Base-by-base conservation (phyloP, 23 red algal genomes). In the Gracilaria caudata region DNA sequence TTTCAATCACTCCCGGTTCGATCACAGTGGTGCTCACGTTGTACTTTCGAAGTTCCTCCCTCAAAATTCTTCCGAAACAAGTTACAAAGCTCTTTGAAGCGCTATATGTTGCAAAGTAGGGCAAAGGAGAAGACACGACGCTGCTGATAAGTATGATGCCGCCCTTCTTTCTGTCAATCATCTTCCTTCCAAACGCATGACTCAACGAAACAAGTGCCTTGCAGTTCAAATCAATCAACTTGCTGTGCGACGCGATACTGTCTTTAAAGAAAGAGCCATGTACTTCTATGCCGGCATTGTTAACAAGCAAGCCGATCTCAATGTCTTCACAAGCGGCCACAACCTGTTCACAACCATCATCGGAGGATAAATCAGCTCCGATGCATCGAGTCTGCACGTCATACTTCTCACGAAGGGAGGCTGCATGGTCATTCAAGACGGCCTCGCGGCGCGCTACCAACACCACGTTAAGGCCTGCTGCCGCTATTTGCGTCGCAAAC, bases 401-500 rank as follows among this genome's bases (percentile, higher is more conserved):
- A 35, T 76, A 43, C 29, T 56, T 6, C 28, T 57, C 34, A 25
- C 35, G 26, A 24, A 88, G 30, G 4, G 78, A 58, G 28, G 71
- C 46, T 23, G 88, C 86, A 10, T 88, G 35, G 2, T 65, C 32
- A 35, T 73, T 38, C 13, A 98, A 61, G 25, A 81, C 66, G 19
- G 93, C 70, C 28, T 58, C 55, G 2, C 92, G 92, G 10, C 92
- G 92, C 4, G 96, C 96, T 8, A 95, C 64, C 2, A 95, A 43
- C 24, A 95, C 74, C 34, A 98, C 66, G 81, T 93, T 56, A 7
- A 98, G 19, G 3, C 90, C 82, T 10, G 51, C 35, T 37, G 41
- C 49, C 0, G 96, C 92, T 20, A 94, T 75, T 60, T 95, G 84
- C 13, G 39, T 56, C 4, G 93, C 92, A 83, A 94, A 98, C 43